A percentile compares a stretch with the other conserved stretches of the same genome.
Conservation (phyloP, 345 rosid genomes). For the Pseudoturritis turrita region DNA sequence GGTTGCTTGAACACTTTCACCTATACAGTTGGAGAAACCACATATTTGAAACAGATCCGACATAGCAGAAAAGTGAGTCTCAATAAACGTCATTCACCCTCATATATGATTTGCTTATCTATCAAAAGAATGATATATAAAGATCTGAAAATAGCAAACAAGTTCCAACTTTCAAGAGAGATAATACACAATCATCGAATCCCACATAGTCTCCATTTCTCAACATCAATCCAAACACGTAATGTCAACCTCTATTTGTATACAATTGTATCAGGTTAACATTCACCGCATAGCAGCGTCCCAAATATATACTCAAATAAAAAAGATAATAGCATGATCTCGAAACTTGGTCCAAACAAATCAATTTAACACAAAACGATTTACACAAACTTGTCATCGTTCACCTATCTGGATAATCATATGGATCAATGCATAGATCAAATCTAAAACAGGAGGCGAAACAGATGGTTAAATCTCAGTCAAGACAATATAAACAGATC, state of each 20-base stretch:
- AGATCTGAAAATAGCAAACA: background rate
- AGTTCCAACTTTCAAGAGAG: background rate
- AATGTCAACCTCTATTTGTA: background rate
- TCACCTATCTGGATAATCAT: background rate
- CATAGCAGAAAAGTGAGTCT: background rate
- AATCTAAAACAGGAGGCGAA: background rate
- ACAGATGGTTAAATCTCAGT: background rate
- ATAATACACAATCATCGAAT: background rate
- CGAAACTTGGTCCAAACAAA: background rate
- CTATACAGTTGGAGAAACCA: conserved; percentile 48
- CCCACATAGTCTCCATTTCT: background rate
- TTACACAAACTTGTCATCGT: background rate
- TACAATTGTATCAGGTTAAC: background rate
- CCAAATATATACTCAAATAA: background rate
- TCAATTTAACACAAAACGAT: too few species aligned
- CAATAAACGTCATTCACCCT: background rate
- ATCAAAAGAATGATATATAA: background rate
- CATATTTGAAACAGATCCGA: background rate
- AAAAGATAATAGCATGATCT: background rate
- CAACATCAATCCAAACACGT: background rate
- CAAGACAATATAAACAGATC: background rate
- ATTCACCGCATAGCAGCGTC: background rate
- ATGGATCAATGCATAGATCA: conserved; percentile 16
- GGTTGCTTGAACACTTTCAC: conserved; percentile 91
- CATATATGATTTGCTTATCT: background rate